Conservation (phyloP, 2,329 filamentous ascomycete species). For the Coniochaeta sp. region DNA sequence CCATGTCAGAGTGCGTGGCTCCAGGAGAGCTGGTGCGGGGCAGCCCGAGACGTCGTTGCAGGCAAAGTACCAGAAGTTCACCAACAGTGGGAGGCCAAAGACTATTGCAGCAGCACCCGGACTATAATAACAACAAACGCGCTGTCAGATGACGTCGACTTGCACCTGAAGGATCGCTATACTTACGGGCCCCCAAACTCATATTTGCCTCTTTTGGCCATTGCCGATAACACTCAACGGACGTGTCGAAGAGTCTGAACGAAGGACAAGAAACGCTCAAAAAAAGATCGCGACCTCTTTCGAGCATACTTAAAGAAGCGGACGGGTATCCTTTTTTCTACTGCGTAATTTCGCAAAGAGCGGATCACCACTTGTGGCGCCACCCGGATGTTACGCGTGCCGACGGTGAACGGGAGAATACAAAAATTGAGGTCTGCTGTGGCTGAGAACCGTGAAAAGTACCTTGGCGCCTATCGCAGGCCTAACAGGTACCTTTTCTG, state of each 20-base stretch:
- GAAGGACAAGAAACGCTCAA: not conserved
- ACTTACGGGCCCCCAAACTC: slow-evolving; percentile 4
- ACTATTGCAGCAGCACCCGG: slow-evolving; percentile 71
- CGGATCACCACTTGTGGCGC: not conserved
- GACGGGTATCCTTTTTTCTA: not conserved
- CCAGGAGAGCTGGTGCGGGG: slow-evolving; percentile 73
- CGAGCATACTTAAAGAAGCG: not conserved
- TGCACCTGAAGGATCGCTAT: not conserved
- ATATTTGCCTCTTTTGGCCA: not conserved
- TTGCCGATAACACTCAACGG: not conserved
- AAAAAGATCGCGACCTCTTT: not conserved
- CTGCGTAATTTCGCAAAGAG: not conserved
- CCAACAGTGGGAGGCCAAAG: slow-evolving; percentile 69
- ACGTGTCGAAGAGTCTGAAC: not conserved
- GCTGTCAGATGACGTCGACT: not conserved
- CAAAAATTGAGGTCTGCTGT: not conserved
- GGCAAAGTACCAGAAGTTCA: slow-evolving; percentile 73
- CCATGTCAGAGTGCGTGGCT: slow-evolving; percentile 63
- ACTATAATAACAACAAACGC: slow-evolving; percentile 32
- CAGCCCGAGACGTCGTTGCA: slow-evolving; percentile 94
- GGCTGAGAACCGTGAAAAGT: not conserved
- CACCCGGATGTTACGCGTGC: not conserved
- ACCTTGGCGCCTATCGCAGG: not conserved
- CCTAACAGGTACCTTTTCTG: too few species aligned
- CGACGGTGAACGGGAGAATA: not conserved